Conservation (phyloP, 768 basidiomycete species). For the Neoboletus brunneissimus region DNA sequence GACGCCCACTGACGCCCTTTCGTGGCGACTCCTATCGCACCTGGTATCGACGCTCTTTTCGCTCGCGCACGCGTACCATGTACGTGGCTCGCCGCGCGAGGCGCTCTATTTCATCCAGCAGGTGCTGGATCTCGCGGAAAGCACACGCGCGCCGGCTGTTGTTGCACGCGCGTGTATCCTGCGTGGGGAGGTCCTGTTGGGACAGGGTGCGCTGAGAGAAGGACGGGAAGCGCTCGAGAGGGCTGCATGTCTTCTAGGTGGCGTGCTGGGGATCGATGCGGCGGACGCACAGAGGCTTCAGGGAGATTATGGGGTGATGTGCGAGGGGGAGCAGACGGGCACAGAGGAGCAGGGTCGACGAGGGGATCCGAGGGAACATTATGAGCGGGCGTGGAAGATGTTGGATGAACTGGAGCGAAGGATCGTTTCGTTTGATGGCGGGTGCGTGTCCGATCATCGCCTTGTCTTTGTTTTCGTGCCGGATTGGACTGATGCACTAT, state of each 20-base stretch:
- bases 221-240: constrained; percentile 52
- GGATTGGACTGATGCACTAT: not conserved
- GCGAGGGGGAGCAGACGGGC: constrained; percentile 29
- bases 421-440: constrained; percentile 53
- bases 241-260: constrained; percentile 46
- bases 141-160: constrained; percentile 64
- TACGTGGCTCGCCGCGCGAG: constrained; percentile 79
- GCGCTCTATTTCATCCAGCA: constrained; percentile 82
- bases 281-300: constrained; percentile 56
- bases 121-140: constrained; percentile 67
- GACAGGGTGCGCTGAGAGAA: constrained; percentile 56
- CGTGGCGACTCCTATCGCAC: constrained; percentile 76
- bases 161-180: constrained; percentile 62
- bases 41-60: constrained; percentile 65
- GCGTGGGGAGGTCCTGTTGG: constrained; percentile 68
- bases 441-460: constrained; percentile 34
- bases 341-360: constrained; percentile 24
- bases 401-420: constrained; percentile 59
- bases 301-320: constrained; percentile 45
- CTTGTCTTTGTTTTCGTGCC: too few relatives aligned
- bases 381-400: constrained; percentile 53
- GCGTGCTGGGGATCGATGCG: constrained; percentile 52
- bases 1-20: constrained; percentile 49
- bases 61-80: constrained; percentile 60
- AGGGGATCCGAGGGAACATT: constrained; percentile 51